Evolutionary conservation across 108 stramenopile species (phyloP).

Genomic region (Stephanodiscus triporus): DNA sequence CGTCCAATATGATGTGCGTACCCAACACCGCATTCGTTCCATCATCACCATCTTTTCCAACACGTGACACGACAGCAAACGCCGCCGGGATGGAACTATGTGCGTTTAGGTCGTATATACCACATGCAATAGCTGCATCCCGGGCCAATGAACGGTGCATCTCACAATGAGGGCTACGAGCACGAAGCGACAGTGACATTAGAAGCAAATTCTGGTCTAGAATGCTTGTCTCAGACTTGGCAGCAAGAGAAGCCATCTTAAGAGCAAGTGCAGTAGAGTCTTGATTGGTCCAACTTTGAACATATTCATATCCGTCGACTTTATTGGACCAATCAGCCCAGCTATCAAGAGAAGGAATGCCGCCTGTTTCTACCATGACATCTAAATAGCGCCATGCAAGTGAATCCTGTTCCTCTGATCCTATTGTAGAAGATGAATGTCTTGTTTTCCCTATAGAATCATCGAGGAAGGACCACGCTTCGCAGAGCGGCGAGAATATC

Average conservation of each 20-base stretch:
- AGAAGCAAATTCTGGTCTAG: constrained; percentile 52
- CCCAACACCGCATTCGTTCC: constrained; percentile 1
- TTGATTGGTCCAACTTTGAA: constrained; percentile 25
- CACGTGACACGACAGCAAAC: constrained; percentile 29
- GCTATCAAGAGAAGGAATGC: constrained; percentile 13
- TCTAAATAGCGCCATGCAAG: constrained; percentile 43
- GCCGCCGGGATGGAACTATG: constrained; percentile 14
- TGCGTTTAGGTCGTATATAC: constrained; percentile 23
- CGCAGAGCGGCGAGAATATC: constrained; percentile 72
- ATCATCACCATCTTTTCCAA: constrained; percentile 2
- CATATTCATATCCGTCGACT: constrained; percentile 3
- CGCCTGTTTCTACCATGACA: constrained; percentile 32
- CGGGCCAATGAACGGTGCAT: constrained; percentile 75
- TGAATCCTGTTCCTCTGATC: constrained; percentile 1
- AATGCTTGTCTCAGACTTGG: constrained; percentile 9
- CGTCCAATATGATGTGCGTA: constrained; percentile 29
- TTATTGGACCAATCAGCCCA: constrained; percentile 24
- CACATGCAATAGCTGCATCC: constrained; percentile 47
- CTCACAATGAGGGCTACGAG: constrained; percentile 80
- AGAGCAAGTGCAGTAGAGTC: constrained; percentile 39
- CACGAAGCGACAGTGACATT: constrained; percentile 62
- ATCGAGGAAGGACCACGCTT: constrained; percentile 65
- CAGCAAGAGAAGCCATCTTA: constrained; percentile 38
- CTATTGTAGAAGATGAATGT: background rate
- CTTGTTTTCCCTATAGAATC: constrained; percentile 13